These are phyloP conservation scores for Lactarius indigo DNA, from an alignment of 768 basidiomycete genomes.

Conservation along the genomic window DNA sequence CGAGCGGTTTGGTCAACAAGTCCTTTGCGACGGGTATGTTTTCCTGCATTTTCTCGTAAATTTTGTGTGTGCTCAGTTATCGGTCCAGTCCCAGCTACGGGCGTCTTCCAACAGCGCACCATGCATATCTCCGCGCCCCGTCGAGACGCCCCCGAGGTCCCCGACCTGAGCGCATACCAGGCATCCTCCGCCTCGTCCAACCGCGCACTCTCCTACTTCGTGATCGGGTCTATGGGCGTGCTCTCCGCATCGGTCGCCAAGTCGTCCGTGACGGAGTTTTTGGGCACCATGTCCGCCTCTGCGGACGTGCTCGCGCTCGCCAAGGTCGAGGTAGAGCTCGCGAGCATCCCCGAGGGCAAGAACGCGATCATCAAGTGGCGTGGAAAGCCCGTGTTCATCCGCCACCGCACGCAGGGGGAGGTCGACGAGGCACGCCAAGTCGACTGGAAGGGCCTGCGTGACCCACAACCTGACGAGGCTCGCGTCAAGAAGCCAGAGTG, in stretches of 20 bases:
- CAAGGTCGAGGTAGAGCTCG: conserved; percentile 93
- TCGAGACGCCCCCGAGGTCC: conserved; percentile 76
- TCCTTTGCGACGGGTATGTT: conserved; percentile 59
- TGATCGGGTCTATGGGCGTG: conserved; percentile 89
- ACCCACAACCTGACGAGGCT: conserved; percentile 87
- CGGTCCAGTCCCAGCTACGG: conserved; percentile 48
- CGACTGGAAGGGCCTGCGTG: conserved; percentile 85
- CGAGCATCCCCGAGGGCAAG: conserved; percentile 92
- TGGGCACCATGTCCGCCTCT: conserved; percentile 94
- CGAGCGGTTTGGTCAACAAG: conserved; percentile 59
- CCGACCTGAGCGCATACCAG: conserved; percentile 84
- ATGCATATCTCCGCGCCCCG: conserved; percentile 71
- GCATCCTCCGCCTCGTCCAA: conserved; percentile 59
- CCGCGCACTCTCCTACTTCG: conserved; percentile 82
- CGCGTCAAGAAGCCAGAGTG: conserved; percentile 95
- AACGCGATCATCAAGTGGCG: conserved; percentile 99
- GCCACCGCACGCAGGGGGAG: conserved; percentile 89
- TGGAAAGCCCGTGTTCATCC: conserved; percentile 99
- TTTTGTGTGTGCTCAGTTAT: background rate
- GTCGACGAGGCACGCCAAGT: conserved; percentile 85
- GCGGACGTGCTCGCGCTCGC: conserved; percentile 97
- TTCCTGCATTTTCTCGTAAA: conserved; percentile 2
- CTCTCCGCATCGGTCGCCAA: conserved; percentile 94
- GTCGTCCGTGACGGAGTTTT: conserved; percentile 88
- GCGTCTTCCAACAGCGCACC: conserved; percentile 60